Percentiles rank a stretch among this genome's conserved stretches.
Conservation (phyloP, 768 basidiomycete genomes). For the Mycena polygramma region DNA sequence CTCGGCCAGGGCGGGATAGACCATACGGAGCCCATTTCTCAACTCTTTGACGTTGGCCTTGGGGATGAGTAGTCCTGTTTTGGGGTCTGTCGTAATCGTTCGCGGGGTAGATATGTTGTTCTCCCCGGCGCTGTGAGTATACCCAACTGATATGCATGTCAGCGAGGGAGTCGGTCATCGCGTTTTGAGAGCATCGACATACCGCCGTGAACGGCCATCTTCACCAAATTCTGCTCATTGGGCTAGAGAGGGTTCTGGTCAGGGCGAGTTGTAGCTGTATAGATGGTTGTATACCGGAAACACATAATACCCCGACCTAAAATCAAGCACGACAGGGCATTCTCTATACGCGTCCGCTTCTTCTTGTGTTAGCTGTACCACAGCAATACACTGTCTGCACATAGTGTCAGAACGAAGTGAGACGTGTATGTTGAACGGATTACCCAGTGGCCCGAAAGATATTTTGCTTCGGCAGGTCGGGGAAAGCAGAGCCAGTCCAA, state of each 20-base stretch:
- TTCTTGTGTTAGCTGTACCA: slow-evolving; percentile 77
- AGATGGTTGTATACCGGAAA: slow-evolving; percentile 74
- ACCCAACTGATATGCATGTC: slow-evolving; percentile 62
- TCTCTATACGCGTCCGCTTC: slow-evolving; percentile 74
- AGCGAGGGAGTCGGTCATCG: neutral
- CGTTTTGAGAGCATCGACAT: neutral
- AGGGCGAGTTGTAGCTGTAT: neutral
- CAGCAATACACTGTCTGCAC: slow-evolving; percentile 82
- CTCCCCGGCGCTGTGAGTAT: slow-evolving; percentile 61
- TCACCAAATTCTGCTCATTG: slow-evolving; percentile 76
- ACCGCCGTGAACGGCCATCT: slow-evolving; percentile 76
- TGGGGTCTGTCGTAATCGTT: slow-evolving; percentile 74
- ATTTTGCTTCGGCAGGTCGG: slow-evolving; percentile 62
- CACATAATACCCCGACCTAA: slow-evolving; percentile 80
- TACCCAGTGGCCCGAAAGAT: slow-evolving; percentile 87
- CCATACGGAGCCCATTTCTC: slow-evolving; percentile 61
- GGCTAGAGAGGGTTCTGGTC: slow-evolving; percentile 60
- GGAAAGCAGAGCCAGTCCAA: slow-evolving; percentile 89
- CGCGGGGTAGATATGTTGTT: slow-evolving; percentile 77
- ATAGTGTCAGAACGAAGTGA: too few species aligned
- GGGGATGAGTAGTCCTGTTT: slow-evolving; percentile 76
- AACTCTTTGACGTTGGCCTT: slow-evolving; percentile 62
- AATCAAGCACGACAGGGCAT: slow-evolving; percentile 81
- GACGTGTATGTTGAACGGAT: too few species aligned
- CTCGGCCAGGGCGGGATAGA: slow-evolving; percentile 85